Percentiles rank a stretch among this genome's conserved stretches.
Conservation (phyloP, 192 early-diverging fungal genomes). For the Radiomyces spectabilis region DNA sequence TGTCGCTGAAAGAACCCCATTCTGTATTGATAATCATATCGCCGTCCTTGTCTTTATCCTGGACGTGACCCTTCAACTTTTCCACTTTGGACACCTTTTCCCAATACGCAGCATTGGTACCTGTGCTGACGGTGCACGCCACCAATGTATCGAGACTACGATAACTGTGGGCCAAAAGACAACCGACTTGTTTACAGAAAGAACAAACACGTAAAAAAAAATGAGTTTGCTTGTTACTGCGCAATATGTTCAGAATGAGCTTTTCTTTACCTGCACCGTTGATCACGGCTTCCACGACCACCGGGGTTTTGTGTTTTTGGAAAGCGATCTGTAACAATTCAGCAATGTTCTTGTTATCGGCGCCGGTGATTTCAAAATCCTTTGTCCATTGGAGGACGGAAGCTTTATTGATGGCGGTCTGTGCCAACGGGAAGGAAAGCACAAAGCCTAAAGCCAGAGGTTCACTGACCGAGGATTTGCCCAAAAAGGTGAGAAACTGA, state of each 20-base stretch:
- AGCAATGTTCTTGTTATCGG: conserved; percentile 76
- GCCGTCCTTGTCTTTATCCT: conserved; percentile 19
- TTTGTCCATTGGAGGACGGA: conserved; percentile 77
- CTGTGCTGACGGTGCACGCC: conserved; percentile 53
- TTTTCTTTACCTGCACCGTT: conserved; percentile 66
- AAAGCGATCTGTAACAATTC: conserved; percentile 73
- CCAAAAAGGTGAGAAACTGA: conserved; percentile 51
- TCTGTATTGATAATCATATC: conserved; percentile 95
- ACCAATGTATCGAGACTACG: conserved; percentile 65
- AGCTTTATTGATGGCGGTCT: conserved; percentile 64
- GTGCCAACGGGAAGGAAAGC: conserved; percentile 87
- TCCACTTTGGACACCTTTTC: conserved; percentile 52
- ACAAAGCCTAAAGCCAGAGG: conserved; percentile 71
- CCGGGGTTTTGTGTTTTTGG: conserved; percentile 56
- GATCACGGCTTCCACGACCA: conserved; percentile 79
- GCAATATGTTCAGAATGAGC: conserved; percentile 16
- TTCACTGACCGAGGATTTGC: not conserved
- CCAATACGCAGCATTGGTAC: conserved; percentile 3
- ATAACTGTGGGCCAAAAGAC: conserved; percentile 86
- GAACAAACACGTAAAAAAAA: conserved; percentile 20
- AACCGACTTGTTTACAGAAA: conserved; percentile 64
- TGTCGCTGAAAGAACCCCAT: conserved; percentile 90
- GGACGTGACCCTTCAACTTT: conserved; percentile 44
- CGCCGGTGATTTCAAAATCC: conserved; percentile 71
- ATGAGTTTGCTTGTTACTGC: conserved; percentile 49